phyloP scores from a whole-genome alignment of 768 basidiomycete species.

The Coprinopsis cinerea region DNA sequence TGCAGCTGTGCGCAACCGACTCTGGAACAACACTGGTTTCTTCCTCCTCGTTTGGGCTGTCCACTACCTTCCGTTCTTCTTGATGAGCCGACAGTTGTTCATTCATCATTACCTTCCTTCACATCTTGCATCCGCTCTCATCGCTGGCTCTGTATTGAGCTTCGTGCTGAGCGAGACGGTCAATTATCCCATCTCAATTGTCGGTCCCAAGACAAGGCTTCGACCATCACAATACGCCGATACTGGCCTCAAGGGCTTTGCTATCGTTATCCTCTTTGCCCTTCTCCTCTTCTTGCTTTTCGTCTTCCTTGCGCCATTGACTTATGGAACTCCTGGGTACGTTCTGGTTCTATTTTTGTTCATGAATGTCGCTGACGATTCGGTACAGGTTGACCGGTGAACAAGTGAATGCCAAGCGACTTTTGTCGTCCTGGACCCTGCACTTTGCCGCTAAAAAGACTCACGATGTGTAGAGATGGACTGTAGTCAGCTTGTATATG shows the following conservation, averaged over 20 bases:
- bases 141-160: conserved; percentile 88
- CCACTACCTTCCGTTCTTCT: conserved; percentile 96
- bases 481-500: not conserved
- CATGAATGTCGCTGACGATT: conserved; percentile 11
- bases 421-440: conserved; percentile 89
- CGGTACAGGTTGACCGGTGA: conserved; percentile 70
- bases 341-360: conserved; percentile 22
- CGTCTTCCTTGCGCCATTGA: conserved; percentile 79
- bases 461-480: conserved; percentile 26
- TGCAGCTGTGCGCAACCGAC: conserved; percentile 83
- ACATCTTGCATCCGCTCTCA: conserved; percentile 85
- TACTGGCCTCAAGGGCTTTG: conserved; percentile 71
- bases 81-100: conserved; percentile 96
- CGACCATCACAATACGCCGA: conserved; percentile 60
- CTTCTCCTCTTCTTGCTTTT: conserved; percentile 61
- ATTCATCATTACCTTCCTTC: conserved; percentile 98
- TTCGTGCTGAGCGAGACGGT: conserved; percentile 87
- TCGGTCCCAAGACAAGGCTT: conserved; percentile 60
- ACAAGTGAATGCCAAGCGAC: conserved; percentile 74
- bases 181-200: conserved; percentile 82
- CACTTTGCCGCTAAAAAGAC: conserved; percentile 80
- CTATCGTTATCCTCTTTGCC: conserved; percentile 52
- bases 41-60: conserved; percentile 93
- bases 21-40: conserved; percentile 95
- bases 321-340: conserved; percentile 95